phyloP scores from a whole-genome alignment of 73 alveolate genomes.

The Paramecium sonneborni region DNA sequence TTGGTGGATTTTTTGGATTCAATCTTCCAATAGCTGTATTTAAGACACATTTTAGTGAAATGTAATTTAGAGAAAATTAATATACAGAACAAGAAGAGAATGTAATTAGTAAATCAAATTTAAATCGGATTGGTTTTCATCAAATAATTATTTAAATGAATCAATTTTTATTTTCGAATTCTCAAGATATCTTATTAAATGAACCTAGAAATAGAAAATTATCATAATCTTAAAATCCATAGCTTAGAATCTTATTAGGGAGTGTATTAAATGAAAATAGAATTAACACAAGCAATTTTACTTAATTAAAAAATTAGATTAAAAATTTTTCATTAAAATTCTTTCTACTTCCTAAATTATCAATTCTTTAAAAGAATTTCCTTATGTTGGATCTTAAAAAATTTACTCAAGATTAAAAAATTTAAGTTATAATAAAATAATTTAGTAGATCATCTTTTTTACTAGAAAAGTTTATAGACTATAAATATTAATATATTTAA shows the following conservation, averaged over 20 bases:
- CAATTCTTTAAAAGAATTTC: background rate
- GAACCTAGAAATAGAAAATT: background rate
- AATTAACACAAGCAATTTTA: background rate
- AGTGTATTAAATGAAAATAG: background rate
- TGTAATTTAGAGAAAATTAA: background rate
- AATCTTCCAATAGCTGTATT: constrained; percentile 16
- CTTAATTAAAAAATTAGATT: background rate
- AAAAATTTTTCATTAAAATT: background rate
- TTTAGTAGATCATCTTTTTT: constrained; percentile 15
- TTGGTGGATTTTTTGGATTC: constrained; percentile 30
- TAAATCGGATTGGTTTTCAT: background rate
- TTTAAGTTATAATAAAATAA: background rate
- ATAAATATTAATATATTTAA: background rate
- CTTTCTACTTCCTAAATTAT: background rate
- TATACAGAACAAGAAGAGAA: background rate
- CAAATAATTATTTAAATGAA: background rate
- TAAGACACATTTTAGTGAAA: constrained; percentile 27
- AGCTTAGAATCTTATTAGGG: background rate
- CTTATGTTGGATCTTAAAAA: background rate
- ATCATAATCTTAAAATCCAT: background rate
- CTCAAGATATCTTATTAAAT: background rate
- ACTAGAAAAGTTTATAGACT: background rate
- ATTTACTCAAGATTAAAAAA: background rate
- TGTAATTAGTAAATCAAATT: background rate
- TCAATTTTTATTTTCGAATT: background rate